phyloP scores from a whole-genome alignment of 805 yeast species.

The Wickerhamiella qilinensis region DNA sequence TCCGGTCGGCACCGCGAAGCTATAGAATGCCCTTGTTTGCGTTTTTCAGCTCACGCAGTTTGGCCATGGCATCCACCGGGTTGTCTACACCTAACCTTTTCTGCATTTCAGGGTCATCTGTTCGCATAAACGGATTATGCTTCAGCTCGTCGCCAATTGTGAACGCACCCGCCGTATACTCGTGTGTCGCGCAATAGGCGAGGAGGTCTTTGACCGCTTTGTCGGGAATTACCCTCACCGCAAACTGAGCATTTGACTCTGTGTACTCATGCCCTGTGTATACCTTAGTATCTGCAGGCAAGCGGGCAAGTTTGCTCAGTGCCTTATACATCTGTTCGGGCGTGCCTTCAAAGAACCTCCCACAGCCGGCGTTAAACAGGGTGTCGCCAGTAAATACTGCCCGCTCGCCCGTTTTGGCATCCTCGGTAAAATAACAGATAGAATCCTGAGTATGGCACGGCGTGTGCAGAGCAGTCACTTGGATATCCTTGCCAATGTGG shows the following conservation, averaged over 20 bases:
- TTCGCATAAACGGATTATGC: slow-evolving; percentile 82
- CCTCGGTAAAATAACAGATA: slow-evolving; percentile 68
- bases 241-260: slow-evolving; percentile 60
- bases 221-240: slow-evolving; percentile 42
- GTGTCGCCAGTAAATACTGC: slow-evolving; percentile 95
- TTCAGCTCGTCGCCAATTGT: slow-evolving; percentile 67
- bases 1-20: no score
- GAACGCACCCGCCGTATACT: slow-evolving; percentile 69
- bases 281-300: slow-evolving; percentile 58
- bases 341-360: slow-evolving; percentile 87
- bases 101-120: slow-evolving; percentile 46
- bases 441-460: slow-evolving; percentile 98
- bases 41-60: slow-evolving; percentile 65
- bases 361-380: slow-evolving; percentile 85
- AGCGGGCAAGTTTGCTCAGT: slow-evolving; percentile 38
- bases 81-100: slow-evolving; percentile 38
- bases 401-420: slow-evolving; percentile 41
- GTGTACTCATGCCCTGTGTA: slow-evolving; percentile 98
- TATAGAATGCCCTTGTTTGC: slow-evolving; percentile 19
- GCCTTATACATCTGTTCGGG: slow-evolving; percentile 67
- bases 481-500: slow-evolving; percentile 45
- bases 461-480: slow-evolving; percentile 72
- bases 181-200: slow-evolving; percentile 35
- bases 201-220: slow-evolving; percentile 39
- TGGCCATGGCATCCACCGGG: slow-evolving; percentile 47